Percentiles rank a stretch among this genome's conserved stretches.
These are phyloP conservation scores for Penicillium brasilianum DNA, from an alignment of 2,329 filamentous ascomycete genomes.

Conservation along the genomic window DNA sequence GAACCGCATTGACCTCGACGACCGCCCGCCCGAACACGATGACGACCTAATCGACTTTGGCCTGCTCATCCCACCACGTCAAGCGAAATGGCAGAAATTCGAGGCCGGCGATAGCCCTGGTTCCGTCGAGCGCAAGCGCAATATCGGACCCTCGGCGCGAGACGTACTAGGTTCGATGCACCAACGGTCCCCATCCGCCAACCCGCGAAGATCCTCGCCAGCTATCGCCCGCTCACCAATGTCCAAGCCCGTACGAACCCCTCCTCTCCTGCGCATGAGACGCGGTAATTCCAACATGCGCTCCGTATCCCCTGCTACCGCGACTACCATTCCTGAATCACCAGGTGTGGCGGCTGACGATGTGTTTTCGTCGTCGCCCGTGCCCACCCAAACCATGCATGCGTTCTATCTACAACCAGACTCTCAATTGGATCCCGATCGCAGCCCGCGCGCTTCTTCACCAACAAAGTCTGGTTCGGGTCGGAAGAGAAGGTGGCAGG, in stretches of 20 bases:
- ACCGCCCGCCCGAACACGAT: constrained; percentile 14
- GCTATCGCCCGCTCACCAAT: constrained; percentile 29
- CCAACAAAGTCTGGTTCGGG: constrained; percentile 26
- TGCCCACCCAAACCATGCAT: constrained; percentile 16
- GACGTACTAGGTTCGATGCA: constrained; percentile 20
- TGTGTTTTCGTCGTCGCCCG: constrained; percentile 21
- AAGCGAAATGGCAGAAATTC: constrained; percentile 40
- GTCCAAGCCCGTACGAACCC: constrained; percentile 26
- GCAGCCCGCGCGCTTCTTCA: constrained; percentile 24
- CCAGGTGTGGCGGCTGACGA: constrained; percentile 12
- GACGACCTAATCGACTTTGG: constrained; percentile 24
- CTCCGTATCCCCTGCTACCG: constrained; percentile 21
- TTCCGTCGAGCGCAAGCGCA: constrained; percentile 39
- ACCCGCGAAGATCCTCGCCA: constrained; percentile 26
- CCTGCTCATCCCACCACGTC: constrained; percentile 31
- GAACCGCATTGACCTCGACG: constrained; percentile 18
- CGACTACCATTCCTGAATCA: not conserved
- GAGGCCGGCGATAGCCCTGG: constrained; percentile 40
- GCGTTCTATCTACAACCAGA: constrained; percentile 32
- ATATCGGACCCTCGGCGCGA: constrained; percentile 11
- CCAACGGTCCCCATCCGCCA: constrained; percentile 27
- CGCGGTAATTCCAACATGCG: constrained; percentile 30
- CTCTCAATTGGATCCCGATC: constrained; percentile 29
- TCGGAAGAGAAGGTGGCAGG: constrained; percentile 22
- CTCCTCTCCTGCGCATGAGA: constrained; percentile 31